Percentiles rank a stretch among this genome's conserved stretches.
These are phyloP conservation scores for Protomyces arabidopsidicola DNA, from an alignment of 1,139 yeast genomes.

Conservation along the genomic window DNA sequence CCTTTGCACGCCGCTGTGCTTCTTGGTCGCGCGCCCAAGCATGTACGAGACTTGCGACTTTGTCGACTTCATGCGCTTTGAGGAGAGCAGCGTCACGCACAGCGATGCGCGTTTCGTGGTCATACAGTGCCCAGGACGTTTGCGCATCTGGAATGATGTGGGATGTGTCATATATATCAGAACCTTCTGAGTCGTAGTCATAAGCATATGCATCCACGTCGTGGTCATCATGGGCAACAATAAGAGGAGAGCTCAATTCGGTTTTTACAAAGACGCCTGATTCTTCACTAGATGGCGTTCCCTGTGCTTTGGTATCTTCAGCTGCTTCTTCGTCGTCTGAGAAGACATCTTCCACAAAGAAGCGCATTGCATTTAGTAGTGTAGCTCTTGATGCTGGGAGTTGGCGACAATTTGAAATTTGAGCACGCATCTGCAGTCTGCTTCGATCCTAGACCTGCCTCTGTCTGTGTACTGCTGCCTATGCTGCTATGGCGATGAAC, in stretches of 20 bases:
- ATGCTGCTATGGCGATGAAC: constrained; percentile 1
- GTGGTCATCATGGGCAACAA: background rate
- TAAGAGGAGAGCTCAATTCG: background rate
- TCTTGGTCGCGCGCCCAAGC: background rate
- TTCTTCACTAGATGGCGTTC: background rate
- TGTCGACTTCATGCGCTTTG: constrained; percentile 6
- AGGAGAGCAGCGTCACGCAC: constrained; percentile 5
- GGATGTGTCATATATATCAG: constrained; percentile 5
- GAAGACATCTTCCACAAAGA: too few species aligned
- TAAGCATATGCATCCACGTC: constrained; percentile 4
- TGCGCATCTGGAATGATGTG: background rate
- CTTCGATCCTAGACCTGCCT: too few species aligned
- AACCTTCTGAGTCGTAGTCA: constrained; percentile 19
- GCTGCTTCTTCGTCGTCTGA: too few species aligned
- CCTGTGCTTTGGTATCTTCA: too few species aligned
- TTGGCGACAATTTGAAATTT: too few species aligned
- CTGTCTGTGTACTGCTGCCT: background rate
- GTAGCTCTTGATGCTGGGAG: too few species aligned
- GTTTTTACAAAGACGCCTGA: background rate
- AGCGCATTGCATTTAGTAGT: too few species aligned
- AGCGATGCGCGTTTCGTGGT: constrained; percentile 8
- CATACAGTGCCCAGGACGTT: constrained; percentile 4
- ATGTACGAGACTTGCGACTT: background rate
- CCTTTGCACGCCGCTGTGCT: background rate
- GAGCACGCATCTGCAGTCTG: too few species aligned